Base-by-base conservation (phyloP, 2,329 filamentous ascomycete genomes). In the Lachnellula cervina region DNA sequence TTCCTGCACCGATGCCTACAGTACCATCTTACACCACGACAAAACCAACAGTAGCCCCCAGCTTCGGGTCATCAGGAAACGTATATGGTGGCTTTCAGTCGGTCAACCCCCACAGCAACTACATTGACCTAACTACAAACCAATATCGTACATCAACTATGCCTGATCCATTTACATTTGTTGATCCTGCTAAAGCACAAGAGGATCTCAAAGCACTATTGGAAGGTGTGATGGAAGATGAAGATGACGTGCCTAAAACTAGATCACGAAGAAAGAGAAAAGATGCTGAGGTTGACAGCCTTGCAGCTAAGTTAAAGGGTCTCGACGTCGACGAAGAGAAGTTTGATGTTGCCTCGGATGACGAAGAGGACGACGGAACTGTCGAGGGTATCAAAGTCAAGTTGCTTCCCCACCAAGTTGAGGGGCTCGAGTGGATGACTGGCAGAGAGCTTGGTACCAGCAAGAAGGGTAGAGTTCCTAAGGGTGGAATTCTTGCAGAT, bases 361-460 rank as follows among this genome's bases (percentile, higher is more conserved):
- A 80, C 23, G 74, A 80, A 5, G 74, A 80, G 53, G 77, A 81
- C 44, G 85, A 86, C 68, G 86, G 80, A 50, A 81, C 75, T 59
- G 77, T 97, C 0, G 86, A 91, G 52, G 94, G 93, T 0, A 80
- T 99, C 58, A 88, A 87, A 54, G 90, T 97, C 58, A 92, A 88
- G 66, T 79, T 99, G 2, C 79, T 99, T 0, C 93, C 92, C 4
- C 94, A 99, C 73, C 94, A 99, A 72, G 84, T 97, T 14, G 90
- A 96, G 54, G 94, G 94, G 65, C 87, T 97, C 1, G 83, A 87
- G 55, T 99, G 94, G 93, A 96, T 99, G 90, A 87, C 82, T 54
- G 89, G 92, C 57, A 90, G 95, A 66, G 94, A 99, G 73, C 85
- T 90, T 11, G 92, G 93, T 2, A 84, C 85, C 17, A 84, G 89